Conservation (phyloP, 495 filamentous ascomycete species). For the Neurospora africana region DNA sequence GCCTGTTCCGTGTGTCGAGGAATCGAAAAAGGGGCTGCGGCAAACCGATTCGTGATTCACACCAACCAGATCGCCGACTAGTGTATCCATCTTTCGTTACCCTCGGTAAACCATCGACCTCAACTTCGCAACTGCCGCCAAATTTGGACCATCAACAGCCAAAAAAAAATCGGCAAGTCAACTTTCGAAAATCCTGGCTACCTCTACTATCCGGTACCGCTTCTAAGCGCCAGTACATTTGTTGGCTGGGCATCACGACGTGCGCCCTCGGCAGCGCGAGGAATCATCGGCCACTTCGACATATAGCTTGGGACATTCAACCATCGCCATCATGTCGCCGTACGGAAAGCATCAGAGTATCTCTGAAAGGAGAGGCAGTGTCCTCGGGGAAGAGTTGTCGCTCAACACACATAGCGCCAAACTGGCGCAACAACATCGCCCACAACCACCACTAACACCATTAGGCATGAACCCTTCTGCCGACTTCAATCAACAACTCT, state of each 20-base stretch:
- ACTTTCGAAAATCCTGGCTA: background rate
- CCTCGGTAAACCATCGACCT: background rate
- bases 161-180: background rate
- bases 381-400: slow-evolving; percentile 33
- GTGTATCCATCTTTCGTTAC: background rate
- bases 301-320: background rate
- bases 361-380: slow-evolving; percentile 33
- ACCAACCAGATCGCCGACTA: background rate
- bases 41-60: background rate
- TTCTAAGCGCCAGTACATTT: background rate
- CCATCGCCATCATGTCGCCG: slow-evolving; percentile 22
- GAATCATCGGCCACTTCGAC: background rate
- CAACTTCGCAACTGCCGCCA: background rate
- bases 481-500: slow-evolving; percentile 41
- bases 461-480: slow-evolving; percentile 42
- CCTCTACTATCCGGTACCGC: background rate
- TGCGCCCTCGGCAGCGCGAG: background rate
- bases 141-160: background rate
- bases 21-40: background rate
- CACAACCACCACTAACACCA: slow-evolving; percentile 48
- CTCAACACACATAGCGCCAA: slow-evolving; percentile 36
- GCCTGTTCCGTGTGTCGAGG: background rate
- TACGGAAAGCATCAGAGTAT: slow-evolving; percentile 31
- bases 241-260: background rate
- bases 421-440: slow-evolving; percentile 32